Percentiles rank a stretch among this genome's conserved stretches.
These are phyloP conservation scores for Russula emetica DNA, from an alignment of 768 basidiomycete genomes.

Conservation along the genomic window DNA sequence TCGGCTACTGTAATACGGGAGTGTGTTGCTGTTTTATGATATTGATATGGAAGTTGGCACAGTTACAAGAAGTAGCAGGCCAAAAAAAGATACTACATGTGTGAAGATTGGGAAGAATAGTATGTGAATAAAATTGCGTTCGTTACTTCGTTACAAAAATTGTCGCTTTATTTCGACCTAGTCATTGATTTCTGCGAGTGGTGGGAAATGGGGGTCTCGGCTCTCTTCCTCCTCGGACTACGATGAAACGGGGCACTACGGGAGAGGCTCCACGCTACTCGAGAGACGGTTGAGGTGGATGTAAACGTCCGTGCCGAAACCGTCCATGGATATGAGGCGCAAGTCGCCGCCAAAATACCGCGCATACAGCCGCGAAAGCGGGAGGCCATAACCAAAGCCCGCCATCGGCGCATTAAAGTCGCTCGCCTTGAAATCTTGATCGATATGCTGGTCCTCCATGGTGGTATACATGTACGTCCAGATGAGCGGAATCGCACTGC, in stretches of 20 bases:
- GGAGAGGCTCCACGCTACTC: slow-evolving; percentile 76
- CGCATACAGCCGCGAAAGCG: slow-evolving; percentile 90
- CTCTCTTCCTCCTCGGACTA: slow-evolving; percentile 1
- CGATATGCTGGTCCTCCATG: slow-evolving; percentile 66
- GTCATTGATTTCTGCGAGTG: neutral
- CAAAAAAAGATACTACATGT: neutral
- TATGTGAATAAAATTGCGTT: neutral
- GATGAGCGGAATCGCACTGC: slow-evolving; percentile 86
- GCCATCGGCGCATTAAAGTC: slow-evolving; percentile 99
- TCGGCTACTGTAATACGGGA: neutral
- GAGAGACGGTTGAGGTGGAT: slow-evolving; percentile 86
- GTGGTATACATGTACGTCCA: slow-evolving; percentile 99
- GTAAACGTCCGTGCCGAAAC: slow-evolving; percentile 93
- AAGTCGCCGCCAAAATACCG: slow-evolving; percentile 94
- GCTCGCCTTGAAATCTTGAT: slow-evolving; percentile 72
- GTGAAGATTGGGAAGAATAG: neutral
- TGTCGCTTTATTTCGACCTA: neutral
- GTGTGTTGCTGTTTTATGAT: neutral
- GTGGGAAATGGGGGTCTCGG: neutral
- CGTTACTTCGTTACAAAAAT: neutral
- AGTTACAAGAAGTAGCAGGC: neutral
- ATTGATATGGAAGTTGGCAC: neutral
- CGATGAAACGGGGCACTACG: slow-evolving; percentile 33
- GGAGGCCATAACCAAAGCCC: slow-evolving; percentile 91
- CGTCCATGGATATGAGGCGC: slow-evolving; percentile 95